Evolutionary conservation across 345 rosid genomes (phyloP), one percentile per base, ranked within the genome.

Genomic region (Eucalyptus regnans): DNA sequence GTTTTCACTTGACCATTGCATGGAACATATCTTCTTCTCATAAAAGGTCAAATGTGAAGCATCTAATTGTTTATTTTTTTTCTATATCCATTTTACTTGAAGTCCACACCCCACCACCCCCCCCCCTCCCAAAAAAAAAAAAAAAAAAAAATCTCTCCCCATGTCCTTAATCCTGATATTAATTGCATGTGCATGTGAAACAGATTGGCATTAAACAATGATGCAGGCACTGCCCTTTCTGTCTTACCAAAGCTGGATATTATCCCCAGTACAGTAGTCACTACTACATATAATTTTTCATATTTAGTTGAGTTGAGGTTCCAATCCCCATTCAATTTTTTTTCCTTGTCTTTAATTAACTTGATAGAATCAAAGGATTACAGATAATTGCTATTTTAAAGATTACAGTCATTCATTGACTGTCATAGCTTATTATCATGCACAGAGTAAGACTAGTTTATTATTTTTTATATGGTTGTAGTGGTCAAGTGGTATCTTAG

Each of bases 51-150:
- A 68, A 68, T 33, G 44, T 17, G 12, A 68, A 16, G 44, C 80
- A 33, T 68, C 80, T 5, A 68, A 68, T 68, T 33, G 44, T 33
- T 68, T 17, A 17, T 33, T 33, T 68, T 33, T 68, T 68, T 52
- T 52, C 44, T 68, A 68, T 68, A 33, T 33, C 44, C 80, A 68
- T 33, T 10, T 68, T 68, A 33, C 44, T 68, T 33, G 44, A 68
- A 33, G 12, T 9, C 44, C 8, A 0, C 37, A 0, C 5, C 37
- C 22, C 20, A 3, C 37, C 76, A 2, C 4, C 0, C 0, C 0
- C 43, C 43, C 43, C 44, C 44, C 0, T 2, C 2, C n/a, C n/a
- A n/a, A n/a, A n/a, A n/a, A n/a, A n/a, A n/a, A n/a, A n/a, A 15
- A 7, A 7, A 66, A n/a, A 31, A 8, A 33, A 68, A 17, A 33